Evolutionary conservation across 768 basidiomycete species (phyloP).

Genomic region (Pleurotus citrinopileatus): DNA sequence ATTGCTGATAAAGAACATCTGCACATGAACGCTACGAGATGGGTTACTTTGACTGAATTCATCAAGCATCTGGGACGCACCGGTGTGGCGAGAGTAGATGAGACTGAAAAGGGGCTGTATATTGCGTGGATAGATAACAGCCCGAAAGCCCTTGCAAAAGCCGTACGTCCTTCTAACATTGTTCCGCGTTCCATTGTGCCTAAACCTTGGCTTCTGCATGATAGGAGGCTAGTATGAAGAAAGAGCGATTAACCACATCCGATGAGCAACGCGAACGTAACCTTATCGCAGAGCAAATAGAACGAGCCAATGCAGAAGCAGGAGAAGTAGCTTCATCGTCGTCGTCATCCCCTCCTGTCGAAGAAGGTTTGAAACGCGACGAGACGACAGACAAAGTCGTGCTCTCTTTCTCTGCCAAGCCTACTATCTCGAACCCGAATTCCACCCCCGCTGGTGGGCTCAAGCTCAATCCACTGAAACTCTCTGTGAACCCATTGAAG

Average conservation of each 20-base stretch:
- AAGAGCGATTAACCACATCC: constrained; percentile 86
- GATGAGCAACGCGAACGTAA: constrained; percentile 93
- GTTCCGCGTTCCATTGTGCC: background rate
- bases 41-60: constrained; percentile 98
- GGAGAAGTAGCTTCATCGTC: constrained; percentile 31
- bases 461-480: constrained; percentile 65
- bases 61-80: constrained; percentile 82
- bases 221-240: constrained; percentile 84
- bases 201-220: constrained; percentile 12
- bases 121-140: constrained; percentile 96
- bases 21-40: constrained; percentile 98
- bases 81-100: constrained; percentile 90
- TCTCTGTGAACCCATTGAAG: constrained; percentile 56
- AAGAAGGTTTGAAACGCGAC: constrained; percentile 68
- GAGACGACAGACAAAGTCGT: constrained; percentile 74
- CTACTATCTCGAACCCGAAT: constrained; percentile 26
- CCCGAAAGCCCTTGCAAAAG: constrained; percentile 90
- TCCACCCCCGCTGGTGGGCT: constrained; percentile 37
- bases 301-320: constrained; percentile 63
- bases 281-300: constrained; percentile 91
- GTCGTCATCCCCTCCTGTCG: constrained; percentile 36
- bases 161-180: constrained; percentile 42
- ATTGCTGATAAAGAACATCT: constrained; percentile 91
- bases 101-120: constrained; percentile 99
- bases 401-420: constrained; percentile 65